These are phyloP conservation scores for Thalia dealbata DNA, from an alignment of 176 grass and related monocot genomes.

Conservation along the genomic window DNA sequence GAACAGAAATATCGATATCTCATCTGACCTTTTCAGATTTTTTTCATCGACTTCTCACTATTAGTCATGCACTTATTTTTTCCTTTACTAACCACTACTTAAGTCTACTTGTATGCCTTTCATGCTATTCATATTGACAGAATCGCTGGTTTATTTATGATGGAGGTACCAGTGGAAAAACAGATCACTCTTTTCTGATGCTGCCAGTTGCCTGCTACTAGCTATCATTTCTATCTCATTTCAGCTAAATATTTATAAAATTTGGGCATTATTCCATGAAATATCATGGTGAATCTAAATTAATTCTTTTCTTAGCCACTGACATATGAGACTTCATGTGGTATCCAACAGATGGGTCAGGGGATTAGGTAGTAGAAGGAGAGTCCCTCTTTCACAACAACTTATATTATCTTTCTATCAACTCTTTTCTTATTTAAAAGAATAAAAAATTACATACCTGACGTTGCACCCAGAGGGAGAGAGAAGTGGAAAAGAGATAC, in stretches of 20 bases:
- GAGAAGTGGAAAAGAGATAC: too few species aligned
- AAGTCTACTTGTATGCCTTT: too few species aligned
- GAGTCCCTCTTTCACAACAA: not conserved
- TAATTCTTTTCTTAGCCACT: not conserved
- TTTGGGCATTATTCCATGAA: not conserved
- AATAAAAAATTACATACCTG: too few species aligned
- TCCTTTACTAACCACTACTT: too few species aligned
- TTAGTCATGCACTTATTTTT: too few species aligned
- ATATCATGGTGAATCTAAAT: not conserved
- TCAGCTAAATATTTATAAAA: not conserved
- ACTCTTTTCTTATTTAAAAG: not conserved
- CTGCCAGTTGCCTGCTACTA: not conserved
- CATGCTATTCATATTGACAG: too few species aligned
- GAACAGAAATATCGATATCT: too few species aligned
- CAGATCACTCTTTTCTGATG: not conserved
- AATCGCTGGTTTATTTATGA: too few species aligned
- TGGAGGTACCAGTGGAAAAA: too few species aligned
- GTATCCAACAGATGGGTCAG: constrained; percentile 12
- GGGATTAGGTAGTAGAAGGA: constrained; percentile 13
- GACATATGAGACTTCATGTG: constrained; percentile 12
- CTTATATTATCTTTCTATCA: not conserved
- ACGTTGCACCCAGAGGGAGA: too few species aligned
- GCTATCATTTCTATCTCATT: not conserved
- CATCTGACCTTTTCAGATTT: too few species aligned
- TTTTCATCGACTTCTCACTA: too few species aligned